Base-by-base conservation (phyloP, 805 yeast genomes). In the Saturnispora halmiae region DNA sequence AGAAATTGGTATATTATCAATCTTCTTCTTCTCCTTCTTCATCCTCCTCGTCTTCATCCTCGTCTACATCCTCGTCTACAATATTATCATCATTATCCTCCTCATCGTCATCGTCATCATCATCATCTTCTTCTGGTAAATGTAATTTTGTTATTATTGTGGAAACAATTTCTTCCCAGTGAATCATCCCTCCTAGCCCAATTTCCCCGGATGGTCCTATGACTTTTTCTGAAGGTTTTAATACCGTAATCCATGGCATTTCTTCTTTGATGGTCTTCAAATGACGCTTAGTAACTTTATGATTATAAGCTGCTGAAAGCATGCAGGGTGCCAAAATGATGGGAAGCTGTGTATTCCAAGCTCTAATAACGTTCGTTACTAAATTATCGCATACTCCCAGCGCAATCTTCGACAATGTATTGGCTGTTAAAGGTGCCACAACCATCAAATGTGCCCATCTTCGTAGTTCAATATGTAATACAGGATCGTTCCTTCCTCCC, bases 101-200 rank as follows among this genome's bases (percentile, higher is more conserved):
- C 1, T 60, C 63, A 4, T 62, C 67, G 2, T 69, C 71, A 2
- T 71, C 73, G 0, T 70, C 75, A 1, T 73, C 76, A 8, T 71
- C 77, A 4, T 72, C 76, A 3, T 68, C 76, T 6, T 72, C 75
- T 1, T 63, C 65, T 39, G 58, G 59, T 0, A 79, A 78, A 4
- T 79, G 79, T 43, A 72, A 49, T 48, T 72, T 73, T 49, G 67
- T 53, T 3, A 73, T 77, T 36, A 75, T 65, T 46, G 61, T 66
- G 50, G 73, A 74, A 29, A 74, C 80, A 41, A 75, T 66, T 51
- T 75, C 80, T 52, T 75, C 75, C 73, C 76, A 73, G 49, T 75
- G 79, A 78, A 73, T 73, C 80, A 75, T 75, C 41, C 80, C 80
- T 11, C 80, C 79, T 78, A 75, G 71, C 14, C 79, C 80, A 40